Percentiles rank a stretch among this genome's conserved stretches.
phyloP scores from a whole-genome alignment of 2,329 filamentous ascomycete genomes.

The Chrysoporthe austroafricana region DNA sequence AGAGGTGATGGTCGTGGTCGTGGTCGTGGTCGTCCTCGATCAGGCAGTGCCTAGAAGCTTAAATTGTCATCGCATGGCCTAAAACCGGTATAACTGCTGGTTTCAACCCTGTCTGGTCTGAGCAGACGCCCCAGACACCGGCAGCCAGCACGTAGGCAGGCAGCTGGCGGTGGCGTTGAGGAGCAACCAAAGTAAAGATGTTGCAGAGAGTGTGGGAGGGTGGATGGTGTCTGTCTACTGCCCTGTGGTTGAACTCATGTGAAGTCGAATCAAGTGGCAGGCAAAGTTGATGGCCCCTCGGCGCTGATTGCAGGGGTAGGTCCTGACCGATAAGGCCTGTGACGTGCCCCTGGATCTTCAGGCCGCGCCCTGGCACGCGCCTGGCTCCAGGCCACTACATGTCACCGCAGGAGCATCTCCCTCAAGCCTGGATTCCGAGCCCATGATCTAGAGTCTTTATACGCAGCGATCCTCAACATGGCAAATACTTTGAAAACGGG shows the following conservation, averaged over 20 bases:
- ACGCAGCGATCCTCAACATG: conserved; percentile 12
- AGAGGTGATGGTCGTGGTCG: background rate
- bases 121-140: background rate
- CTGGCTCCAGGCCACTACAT: background rate
- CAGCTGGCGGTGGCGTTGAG: conserved; percentile 6
- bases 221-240: background rate
- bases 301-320: conserved; percentile 11
- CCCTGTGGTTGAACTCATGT: background rate
- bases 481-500: background rate
- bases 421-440: background rate
- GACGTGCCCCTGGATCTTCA: background rate
- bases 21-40: background rate
- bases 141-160: conserved; percentile 1
- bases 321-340: conserved; percentile 7
- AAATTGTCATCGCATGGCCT: conserved; percentile 14
- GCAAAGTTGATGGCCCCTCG: background rate
- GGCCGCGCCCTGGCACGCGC: background rate
- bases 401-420: background rate
- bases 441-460: background rate
- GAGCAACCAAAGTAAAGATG: background rate
- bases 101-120: background rate
- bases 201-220: background rate
- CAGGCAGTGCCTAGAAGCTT: background rate
- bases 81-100: background rate
- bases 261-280: conserved; percentile 1